Conservation (phyloP, 2,329 filamentous ascomycete genomes). For the Zymoseptoria passerinii region DNA sequence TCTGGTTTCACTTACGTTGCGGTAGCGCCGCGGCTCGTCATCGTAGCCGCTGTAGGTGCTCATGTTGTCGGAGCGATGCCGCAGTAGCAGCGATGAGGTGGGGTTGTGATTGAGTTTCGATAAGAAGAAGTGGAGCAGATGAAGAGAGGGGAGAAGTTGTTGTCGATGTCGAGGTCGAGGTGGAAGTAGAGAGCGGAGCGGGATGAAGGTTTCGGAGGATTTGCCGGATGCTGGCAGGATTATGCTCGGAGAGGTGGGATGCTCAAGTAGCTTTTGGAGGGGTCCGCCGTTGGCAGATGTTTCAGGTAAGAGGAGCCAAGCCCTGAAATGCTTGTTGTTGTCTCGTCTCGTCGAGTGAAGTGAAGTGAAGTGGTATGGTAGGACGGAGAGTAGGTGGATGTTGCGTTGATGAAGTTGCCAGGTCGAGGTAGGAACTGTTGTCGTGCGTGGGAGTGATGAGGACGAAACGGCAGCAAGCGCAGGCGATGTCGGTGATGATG, state of each 20-base stretch:
- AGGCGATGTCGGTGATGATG: no score
- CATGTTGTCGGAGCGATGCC: constrained; percentile 30
- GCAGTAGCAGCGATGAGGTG: neutral
- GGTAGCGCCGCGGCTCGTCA: constrained; percentile 39
- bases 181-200: neutral
- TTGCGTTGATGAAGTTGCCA: neutral
- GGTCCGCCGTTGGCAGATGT: neutral
- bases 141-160: neutral
- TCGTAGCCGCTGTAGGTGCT: constrained; percentile 44
- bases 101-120: neutral
- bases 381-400: neutral
- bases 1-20: constrained; percentile 19
- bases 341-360: constrained; percentile 2
- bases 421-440: neutral
- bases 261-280: constrained; percentile 3
- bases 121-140: neutral
- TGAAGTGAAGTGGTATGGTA: neutral
- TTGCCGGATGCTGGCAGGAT: neutral
- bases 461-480: neutral
- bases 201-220: neutral
- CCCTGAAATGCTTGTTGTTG: neutral
- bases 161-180: neutral
- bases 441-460: neutral
- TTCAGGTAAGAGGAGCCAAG: neutral
- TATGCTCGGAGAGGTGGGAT: constrained; percentile 3